A percentile compares a stretch with the other conserved stretches of the same genome.
Conservation (phyloP, 2,329 filamentous ascomycete species). For the Mycosphaerella sp. region DNA sequence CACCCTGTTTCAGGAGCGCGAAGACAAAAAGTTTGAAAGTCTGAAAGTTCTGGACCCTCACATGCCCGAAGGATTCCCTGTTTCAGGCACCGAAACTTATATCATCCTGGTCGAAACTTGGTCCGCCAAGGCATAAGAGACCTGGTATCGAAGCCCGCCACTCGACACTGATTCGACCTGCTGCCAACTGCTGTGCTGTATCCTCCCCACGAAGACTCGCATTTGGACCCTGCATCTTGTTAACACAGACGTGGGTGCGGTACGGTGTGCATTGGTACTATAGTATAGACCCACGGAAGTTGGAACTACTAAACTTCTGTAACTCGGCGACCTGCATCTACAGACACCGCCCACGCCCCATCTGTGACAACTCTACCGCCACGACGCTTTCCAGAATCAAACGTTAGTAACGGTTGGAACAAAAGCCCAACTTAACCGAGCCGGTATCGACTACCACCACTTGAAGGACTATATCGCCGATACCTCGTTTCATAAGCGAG, state of each 20-base stretch:
- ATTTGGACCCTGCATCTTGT: not conserved
- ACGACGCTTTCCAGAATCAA: not conserved
- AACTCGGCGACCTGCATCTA: not conserved
- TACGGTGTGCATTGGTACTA: not conserved
- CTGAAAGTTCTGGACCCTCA: not conserved
- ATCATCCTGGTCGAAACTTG: not conserved
- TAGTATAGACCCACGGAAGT: not conserved
- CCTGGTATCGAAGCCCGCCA: not conserved
- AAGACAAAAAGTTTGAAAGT: not conserved
- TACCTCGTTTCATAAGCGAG: not conserved
- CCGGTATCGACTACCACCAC: not conserved
- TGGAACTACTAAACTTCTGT: not conserved
- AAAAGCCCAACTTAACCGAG: not conserved
- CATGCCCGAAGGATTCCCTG: not conserved
- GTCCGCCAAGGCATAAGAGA: not conserved
- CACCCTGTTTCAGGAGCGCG: not conserved
- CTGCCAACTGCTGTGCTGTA: not conserved
- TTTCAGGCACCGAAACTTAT: not conserved
- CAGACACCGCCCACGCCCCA: no score
- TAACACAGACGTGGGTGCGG: not conserved
- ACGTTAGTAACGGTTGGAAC: not conserved
- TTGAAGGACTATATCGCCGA: not conserved
- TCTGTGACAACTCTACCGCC: slow-evolving; percentile 1
- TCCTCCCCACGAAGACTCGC: not conserved
- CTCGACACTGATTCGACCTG: no score